Percentiles rank a stretch among this genome's conserved stretches.
Conservation (phyloP, 2,329 filamentous ascomycete species). For the Botrytis fabae region DNA sequence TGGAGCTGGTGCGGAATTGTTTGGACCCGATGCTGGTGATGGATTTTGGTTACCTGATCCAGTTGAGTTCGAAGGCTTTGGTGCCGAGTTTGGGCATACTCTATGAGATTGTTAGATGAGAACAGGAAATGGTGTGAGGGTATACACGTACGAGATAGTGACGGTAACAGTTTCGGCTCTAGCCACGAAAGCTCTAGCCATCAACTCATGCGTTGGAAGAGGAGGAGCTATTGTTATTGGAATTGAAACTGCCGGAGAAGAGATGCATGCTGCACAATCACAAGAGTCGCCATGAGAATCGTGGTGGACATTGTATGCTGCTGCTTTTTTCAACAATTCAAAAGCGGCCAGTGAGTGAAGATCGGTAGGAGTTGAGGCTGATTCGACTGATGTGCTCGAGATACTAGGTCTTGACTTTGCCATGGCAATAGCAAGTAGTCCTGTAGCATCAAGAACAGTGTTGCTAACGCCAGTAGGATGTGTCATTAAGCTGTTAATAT, state of each 20-base stretch:
- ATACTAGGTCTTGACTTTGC: slow-evolving; percentile 13
- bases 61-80: slow-evolving; percentile 3
- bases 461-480: slow-evolving; percentile 16
- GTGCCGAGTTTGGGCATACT: not conserved
- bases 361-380: slow-evolving; percentile 3
- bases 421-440: slow-evolving; percentile 22
- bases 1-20: not conserved
- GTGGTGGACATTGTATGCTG: not conserved
- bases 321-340: slow-evolving; percentile 20
- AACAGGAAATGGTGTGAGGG: not conserved
- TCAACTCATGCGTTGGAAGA: slow-evolving; percentile 15
- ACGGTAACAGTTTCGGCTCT: slow-evolving; percentile 15
- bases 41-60: not conserved
- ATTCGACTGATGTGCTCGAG: not conserved
- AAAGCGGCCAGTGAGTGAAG: slow-evolving; percentile 18
- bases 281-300: slow-evolving; percentile 12
- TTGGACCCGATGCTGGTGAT: not conserved
- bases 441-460: slow-evolving; percentile 17
- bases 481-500: slow-evolving; percentile 19
- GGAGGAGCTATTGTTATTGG: slow-evolving; percentile 17
- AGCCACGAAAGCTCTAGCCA: slow-evolving; percentile 11
- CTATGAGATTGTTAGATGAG: slow-evolving; percentile 10
- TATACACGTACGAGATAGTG: slow-evolving; percentile 16
- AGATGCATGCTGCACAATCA: slow-evolving; percentile 17
- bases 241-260: not conserved